Conservation (phyloP, 2,329 filamentous ascomycete genomes). For the Leptographium flavum region DNA sequence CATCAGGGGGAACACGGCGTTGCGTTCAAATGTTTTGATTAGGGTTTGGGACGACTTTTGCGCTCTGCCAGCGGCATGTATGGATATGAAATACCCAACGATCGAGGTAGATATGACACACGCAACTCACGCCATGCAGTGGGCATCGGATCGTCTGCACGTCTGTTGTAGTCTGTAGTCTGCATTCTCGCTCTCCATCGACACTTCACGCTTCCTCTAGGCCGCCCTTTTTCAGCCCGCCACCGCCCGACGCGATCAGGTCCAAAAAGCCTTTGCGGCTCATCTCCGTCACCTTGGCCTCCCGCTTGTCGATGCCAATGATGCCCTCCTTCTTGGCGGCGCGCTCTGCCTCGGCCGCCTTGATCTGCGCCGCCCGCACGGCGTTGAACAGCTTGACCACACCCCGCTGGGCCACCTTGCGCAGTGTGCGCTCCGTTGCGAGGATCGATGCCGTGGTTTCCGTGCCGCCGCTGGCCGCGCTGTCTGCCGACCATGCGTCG, state of each 20-base stretch:
- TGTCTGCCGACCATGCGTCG: neutral
- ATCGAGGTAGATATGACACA: neutral
- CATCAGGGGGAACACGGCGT: neutral
- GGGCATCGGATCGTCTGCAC: slow-evolving; percentile 1
- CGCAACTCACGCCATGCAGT: slow-evolving; percentile 3
- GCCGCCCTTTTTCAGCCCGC: slow-evolving; percentile 41
- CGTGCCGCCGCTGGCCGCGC: slow-evolving; percentile 19
- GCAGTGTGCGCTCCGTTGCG: slow-evolving; percentile 64
- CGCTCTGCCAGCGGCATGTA: neutral
- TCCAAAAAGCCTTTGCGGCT: slow-evolving; percentile 94
- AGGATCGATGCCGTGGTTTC: slow-evolving; percentile 40
- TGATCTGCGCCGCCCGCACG: slow-evolving; percentile 81
- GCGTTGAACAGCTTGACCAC: slow-evolving; percentile 96
- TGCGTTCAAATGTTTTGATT: neutral
- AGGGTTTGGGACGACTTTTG: neutral
- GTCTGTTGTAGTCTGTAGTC: too few relatives aligned
- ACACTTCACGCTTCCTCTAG: slow-evolving; percentile 43
- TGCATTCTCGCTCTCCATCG: neutral
- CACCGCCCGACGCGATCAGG: slow-evolving; percentile 57
- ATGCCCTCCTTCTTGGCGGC: slow-evolving; percentile 57
- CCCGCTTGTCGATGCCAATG: slow-evolving; percentile 63
- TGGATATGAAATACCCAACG: slow-evolving; percentile 1
- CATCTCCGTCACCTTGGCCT: slow-evolving; percentile 89
- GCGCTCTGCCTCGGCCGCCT: slow-evolving; percentile 63
- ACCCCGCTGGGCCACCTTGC: slow-evolving; percentile 82